A percentile compares a stretch with the other conserved stretches of the same genome.
These are phyloP conservation scores for Botryotinia calthae DNA, from an alignment of 2,329 filamentous ascomycete genomes.

Conservation along the genomic window DNA sequence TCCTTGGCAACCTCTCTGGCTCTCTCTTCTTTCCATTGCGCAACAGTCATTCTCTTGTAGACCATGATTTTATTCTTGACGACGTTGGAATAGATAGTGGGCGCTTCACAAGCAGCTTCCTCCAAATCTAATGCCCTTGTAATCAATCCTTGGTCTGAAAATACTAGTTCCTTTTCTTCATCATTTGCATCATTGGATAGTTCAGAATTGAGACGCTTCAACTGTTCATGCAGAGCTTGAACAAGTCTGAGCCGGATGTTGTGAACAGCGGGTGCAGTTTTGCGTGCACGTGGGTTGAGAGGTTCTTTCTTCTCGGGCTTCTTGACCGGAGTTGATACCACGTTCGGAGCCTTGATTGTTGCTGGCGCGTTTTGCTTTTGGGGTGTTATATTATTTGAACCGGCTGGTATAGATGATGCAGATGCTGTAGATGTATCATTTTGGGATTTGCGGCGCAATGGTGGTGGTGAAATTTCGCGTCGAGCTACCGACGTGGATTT, in stretches of 20 bases:
- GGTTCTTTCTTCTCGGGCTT: conserved; percentile 45
- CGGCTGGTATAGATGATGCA: conserved; percentile 19
- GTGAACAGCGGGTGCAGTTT: conserved; percentile 55
- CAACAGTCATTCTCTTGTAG: conserved; percentile 70
- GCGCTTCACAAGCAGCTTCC: conserved; percentile 68
- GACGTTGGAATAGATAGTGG: conserved; percentile 74
- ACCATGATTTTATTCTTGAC: conserved; percentile 77
- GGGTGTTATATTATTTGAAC: not conserved
- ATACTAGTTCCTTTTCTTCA: conserved; percentile 52
- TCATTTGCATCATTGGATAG: conserved; percentile 52
- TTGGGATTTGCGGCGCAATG: conserved; percentile 30
- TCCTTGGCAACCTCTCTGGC: conserved; percentile 44
- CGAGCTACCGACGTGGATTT: conserved; percentile 22
- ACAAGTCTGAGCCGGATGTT: conserved; percentile 57
- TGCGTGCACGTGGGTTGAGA: conserved; percentile 66
- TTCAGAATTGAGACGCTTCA: conserved; percentile 64
- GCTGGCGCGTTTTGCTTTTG: not conserved
- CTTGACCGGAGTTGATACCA: conserved; percentile 24
- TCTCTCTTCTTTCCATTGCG: conserved; percentile 68
- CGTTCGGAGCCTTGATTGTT: not conserved
- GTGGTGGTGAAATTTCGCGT: conserved; percentile 34
- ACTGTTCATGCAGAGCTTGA: conserved; percentile 62
- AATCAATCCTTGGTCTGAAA: conserved; percentile 66
- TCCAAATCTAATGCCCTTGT: conserved; percentile 73
- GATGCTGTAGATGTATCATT: conserved; percentile 8